A percentile compares a stretch with the other conserved stretches of the same genome.
Evolutionary conservation across 352 stramenopile genomes (phyloP).

Genomic region (Phytopythium aichiense): DNA sequence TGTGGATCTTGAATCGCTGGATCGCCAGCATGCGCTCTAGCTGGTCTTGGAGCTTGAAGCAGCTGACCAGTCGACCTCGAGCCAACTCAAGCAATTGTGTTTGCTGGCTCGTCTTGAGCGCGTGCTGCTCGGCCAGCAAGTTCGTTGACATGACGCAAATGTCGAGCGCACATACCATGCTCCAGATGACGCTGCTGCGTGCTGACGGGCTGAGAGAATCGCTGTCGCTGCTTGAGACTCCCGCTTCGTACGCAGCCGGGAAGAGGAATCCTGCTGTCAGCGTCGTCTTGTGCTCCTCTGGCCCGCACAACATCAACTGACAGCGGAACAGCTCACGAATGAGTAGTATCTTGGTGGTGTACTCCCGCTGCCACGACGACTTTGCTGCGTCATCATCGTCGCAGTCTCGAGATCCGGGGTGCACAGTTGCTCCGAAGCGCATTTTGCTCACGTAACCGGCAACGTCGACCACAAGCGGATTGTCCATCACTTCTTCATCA

Average conservation of each 20-base stretch:
- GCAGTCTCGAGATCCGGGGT: slow-evolving; percentile 2
- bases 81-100: not conserved
- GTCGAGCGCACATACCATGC: slow-evolving; percentile 43
- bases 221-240: slow-evolving; percentile 8
- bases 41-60: slow-evolving; percentile 43
- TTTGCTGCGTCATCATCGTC: slow-evolving; percentile 11
- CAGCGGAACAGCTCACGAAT: slow-evolving; percentile 43
- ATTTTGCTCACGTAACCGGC: slow-evolving; percentile 40
- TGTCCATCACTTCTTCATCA: not conserved
- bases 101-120: not conserved
- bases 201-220: slow-evolving; percentile 12
- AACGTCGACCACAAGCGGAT: slow-evolving; percentile 27
- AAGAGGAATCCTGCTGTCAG: slow-evolving; percentile 51
- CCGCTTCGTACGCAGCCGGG: slow-evolving; percentile 15
- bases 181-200: slow-evolving; percentile 40
- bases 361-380: slow-evolving; percentile 21
- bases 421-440: slow-evolving; percentile 18
- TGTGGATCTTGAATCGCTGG: slow-evolving; percentile 24
- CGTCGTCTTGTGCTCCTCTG: slow-evolving; percentile 25
- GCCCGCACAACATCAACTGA: slow-evolving; percentile 32
- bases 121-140: slow-evolving; percentile 21
- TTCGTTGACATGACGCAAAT: slow-evolving; percentile 36
- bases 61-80: no score
- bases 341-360: slow-evolving; percentile 39
- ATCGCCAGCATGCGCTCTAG: slow-evolving; percentile 27